Evolutionary conservation across 129 eudicot genomes (phyloP).

Genomic region (Tagetes patula): DNA sequence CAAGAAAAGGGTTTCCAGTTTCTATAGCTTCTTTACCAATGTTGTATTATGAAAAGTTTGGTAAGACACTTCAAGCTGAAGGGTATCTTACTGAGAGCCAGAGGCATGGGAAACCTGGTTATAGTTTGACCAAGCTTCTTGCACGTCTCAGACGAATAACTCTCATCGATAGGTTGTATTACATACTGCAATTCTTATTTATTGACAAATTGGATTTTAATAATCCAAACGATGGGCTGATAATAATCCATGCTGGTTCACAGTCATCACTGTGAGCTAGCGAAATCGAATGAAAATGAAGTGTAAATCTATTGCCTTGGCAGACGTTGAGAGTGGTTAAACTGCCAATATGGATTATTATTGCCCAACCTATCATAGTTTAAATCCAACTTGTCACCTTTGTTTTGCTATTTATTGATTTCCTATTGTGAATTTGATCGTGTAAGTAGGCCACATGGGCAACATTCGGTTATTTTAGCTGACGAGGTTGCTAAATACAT

Average conservation of each 20-base stretch:
- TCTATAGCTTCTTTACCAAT: constrained; percentile 59
- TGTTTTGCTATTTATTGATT: not conserved
- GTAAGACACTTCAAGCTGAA: constrained; percentile 66
- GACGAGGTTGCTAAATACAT: constrained; percentile 34
- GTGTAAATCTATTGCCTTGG: no score
- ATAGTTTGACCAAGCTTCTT: constrained; percentile 87
- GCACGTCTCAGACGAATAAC: constrained; percentile 69
- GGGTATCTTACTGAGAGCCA: constrained; percentile 95
- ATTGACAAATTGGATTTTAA: no score
- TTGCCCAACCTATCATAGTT: no score
- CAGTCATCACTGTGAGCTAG: no score
- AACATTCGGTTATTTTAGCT: constrained; percentile 36
- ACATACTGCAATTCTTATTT: not conserved
- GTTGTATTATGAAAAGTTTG: constrained; percentile 52
- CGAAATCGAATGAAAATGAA: no score
- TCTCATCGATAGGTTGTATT: constrained; percentile 67
- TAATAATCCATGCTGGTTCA: no score
- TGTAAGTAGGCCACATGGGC: constrained; percentile 45
- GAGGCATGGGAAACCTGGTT: constrained; percentile 90
- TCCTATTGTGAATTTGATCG: constrained; percentile 11
- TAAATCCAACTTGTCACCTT: no score
- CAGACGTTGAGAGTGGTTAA: no score
- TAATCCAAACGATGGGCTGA: no score
- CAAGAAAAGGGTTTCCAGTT: constrained; percentile 55
- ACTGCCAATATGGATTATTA: no score